Percentiles rank a stretch among this genome's conserved stretches.
Conservation (phyloP, 2,329 filamentous ascomycete genomes). For the Exophiala sideris region DNA sequence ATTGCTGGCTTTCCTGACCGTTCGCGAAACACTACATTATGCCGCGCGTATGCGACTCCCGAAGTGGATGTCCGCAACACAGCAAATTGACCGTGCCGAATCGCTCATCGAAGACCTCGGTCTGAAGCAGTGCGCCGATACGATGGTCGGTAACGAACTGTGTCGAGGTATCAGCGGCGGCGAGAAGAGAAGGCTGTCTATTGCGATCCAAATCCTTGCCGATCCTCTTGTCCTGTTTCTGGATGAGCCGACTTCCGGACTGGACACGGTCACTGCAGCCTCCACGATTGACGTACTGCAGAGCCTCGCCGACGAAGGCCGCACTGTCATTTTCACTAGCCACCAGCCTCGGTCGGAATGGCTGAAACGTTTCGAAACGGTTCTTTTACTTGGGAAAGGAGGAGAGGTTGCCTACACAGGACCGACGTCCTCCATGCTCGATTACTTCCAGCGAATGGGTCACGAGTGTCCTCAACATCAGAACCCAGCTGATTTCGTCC, state of each 20-base stretch:
- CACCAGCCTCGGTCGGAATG: constrained; percentile 75
- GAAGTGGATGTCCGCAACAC: constrained; percentile 42
- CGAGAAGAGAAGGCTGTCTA: constrained; percentile 71
- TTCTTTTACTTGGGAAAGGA: constrained; percentile 61
- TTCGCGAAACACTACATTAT: constrained; percentile 70
- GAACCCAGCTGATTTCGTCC: constrained; percentile 72
- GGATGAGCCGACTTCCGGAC: constrained; percentile 69
- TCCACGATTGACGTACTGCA: constrained; percentile 70
- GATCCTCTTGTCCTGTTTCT: constrained; percentile 68
- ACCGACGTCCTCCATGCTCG: constrained; percentile 52
- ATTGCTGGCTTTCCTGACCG: constrained; percentile 67
- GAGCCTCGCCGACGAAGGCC: constrained; percentile 61
- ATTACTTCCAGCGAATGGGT: constrained; percentile 61
- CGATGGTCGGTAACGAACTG: constrained; percentile 65
- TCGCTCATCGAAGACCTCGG: constrained; percentile 73
- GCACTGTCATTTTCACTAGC: constrained; percentile 64
- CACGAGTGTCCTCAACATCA: constrained; percentile 65
- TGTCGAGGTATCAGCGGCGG: constrained; percentile 75
- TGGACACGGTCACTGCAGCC: constrained; percentile 73
- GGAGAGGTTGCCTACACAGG: constrained; percentile 69
- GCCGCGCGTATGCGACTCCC: constrained; percentile 69
- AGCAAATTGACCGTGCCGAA: constrained; percentile 64
- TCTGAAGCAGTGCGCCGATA: constrained; percentile 73
- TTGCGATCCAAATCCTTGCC: constrained; percentile 71
- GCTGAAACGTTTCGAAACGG: constrained; percentile 70